Percentiles rank a stretch among this genome's conserved stretches.
phyloP scores from a whole-genome alignment of 495 filamentous ascomycete genomes.

The Penicillium goetzii region DNA sequence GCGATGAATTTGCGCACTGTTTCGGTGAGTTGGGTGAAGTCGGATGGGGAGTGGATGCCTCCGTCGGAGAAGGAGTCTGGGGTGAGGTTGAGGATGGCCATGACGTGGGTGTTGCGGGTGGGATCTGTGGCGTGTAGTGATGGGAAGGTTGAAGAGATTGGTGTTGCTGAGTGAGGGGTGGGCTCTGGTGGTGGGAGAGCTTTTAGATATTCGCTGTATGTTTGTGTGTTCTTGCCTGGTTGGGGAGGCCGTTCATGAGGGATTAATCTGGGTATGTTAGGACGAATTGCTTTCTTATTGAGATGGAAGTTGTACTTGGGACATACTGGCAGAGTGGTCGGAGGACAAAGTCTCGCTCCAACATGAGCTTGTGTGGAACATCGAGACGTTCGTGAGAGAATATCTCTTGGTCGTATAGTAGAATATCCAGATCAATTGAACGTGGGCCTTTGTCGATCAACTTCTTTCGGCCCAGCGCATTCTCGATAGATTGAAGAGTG shows the following conservation, averaged over 20 bases:
- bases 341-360: slow-evolving; percentile 92
- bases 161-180: slow-evolving; percentile 68
- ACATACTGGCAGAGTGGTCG: slow-evolving; percentile 82
- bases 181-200: slow-evolving; percentile 58
- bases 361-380: slow-evolving; percentile 83
- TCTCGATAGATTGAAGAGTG: slow-evolving; percentile 81
- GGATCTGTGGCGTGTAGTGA: slow-evolving; percentile 66
- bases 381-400: slow-evolving; percentile 71
- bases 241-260: slow-evolving; percentile 58
- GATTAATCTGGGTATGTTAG: slow-evolving; percentile 56
- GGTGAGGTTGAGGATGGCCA: slow-evolving; percentile 95
- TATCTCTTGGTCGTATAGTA: slow-evolving; percentile 76
- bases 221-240: slow-evolving; percentile 34
- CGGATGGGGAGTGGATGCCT: slow-evolving; percentile 58
- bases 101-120: slow-evolving; percentile 72
- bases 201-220: slow-evolving; percentile 60
- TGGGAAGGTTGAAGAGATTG: slow-evolving; percentile 60
- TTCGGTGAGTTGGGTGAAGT: slow-evolving; percentile 43
- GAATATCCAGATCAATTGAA: slow-evolving; percentile 91
- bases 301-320: not conserved
- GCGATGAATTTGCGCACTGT: slow-evolving; percentile 63
- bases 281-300: not conserved
- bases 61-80: slow-evolving; percentile 98
- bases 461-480: slow-evolving; percentile 75
- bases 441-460: slow-evolving; percentile 90